A percentile compares a stretch with the other conserved stretches of the same genome.
Conservation (phyloP, 106 monocot genomes). For the Ottelia alismoides region DNA sequence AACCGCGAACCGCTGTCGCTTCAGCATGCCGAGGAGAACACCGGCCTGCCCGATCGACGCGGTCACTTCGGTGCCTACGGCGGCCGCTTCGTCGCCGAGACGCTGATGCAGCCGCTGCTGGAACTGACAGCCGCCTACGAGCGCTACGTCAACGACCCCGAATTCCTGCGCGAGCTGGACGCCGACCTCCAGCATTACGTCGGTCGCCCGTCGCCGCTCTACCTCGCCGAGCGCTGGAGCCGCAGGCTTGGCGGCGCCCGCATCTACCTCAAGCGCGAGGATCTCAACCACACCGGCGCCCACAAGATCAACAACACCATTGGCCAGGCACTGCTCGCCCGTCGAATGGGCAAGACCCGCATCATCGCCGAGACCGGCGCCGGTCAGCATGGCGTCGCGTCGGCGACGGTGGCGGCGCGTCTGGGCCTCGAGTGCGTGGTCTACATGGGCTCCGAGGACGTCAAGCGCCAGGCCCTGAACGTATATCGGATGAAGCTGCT, state of each 20-base stretch:
- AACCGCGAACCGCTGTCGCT: too few relatives aligned
- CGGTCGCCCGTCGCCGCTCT: slow-evolving; percentile 41
- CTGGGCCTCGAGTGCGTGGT: slow-evolving; percentile 37
- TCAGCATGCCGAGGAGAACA: too few relatives aligned
- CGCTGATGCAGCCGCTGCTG: too few relatives aligned
- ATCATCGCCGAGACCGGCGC: slow-evolving; percentile 11
- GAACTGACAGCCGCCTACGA: too few relatives aligned
- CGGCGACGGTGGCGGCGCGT: slow-evolving; percentile 42
- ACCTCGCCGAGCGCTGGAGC: slow-evolving; percentile 43
- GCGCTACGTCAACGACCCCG: too few relatives aligned
- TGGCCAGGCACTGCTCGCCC: slow-evolving; percentile 43
- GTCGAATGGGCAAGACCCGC: slow-evolving; percentile 41
- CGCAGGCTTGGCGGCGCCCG: slow-evolving; percentile 28
- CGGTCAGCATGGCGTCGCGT: slow-evolving; percentile 53
- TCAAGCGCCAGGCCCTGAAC: slow-evolving; percentile 45
- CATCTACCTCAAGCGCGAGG: too few relatives aligned
- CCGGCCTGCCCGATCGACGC: too few relatives aligned
- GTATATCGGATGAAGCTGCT: slow-evolving; percentile 49
- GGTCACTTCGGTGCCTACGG: too few relatives aligned
- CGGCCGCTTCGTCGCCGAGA: too few relatives aligned
- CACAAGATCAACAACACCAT: too few relatives aligned
- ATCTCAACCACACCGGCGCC: too few relatives aligned
- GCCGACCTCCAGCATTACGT: slow-evolving; percentile 48
- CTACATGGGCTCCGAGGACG: slow-evolving; percentile 54
- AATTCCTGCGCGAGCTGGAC: too few relatives aligned